Evolutionary conservation across 2,329 filamentous ascomycete species (phyloP).

Genomic region (Aureobasidium sp.): DNA sequence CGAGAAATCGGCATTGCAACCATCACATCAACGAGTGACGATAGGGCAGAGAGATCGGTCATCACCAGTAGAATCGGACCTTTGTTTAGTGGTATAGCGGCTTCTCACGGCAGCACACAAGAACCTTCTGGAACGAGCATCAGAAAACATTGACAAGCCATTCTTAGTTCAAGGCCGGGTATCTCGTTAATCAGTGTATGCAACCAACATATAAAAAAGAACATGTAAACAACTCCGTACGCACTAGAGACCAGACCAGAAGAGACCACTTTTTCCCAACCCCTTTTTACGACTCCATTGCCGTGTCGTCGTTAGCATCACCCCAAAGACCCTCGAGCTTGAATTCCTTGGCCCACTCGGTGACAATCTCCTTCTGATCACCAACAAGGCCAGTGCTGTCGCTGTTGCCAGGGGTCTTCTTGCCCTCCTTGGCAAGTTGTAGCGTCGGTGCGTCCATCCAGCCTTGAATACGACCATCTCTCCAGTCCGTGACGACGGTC

Average conservation of each 20-base stretch:
- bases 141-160: constrained; percentile 3
- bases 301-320: constrained; percentile 16
- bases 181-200: constrained; percentile 9
- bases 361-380: constrained; percentile 16
- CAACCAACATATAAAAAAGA: constrained; percentile 3
- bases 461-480: constrained; percentile 16
- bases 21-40: background rate
- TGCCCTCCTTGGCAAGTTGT: constrained; percentile 7
- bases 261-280: background rate
- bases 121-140: background rate
- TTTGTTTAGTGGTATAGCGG: no score
- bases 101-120: background rate
- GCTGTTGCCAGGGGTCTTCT: constrained; percentile 3
- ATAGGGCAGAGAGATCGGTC: no score
- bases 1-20: background rate
- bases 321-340: constrained; percentile 78
- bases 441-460: constrained; percentile 16
- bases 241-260: constrained; percentile 2
- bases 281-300: constrained; percentile 8
- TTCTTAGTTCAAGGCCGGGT: constrained; percentile 10
- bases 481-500: constrained; percentile 81
- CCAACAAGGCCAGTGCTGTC: constrained; percentile 10
- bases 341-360: constrained; percentile 16
- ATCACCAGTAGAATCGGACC: no score
- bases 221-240: constrained; percentile 5